Evolutionary conservation across 306 rosid genomes (phyloP), one percentile per base, ranked within the genome.

Genomic region (Malus sylvestris): DNA sequence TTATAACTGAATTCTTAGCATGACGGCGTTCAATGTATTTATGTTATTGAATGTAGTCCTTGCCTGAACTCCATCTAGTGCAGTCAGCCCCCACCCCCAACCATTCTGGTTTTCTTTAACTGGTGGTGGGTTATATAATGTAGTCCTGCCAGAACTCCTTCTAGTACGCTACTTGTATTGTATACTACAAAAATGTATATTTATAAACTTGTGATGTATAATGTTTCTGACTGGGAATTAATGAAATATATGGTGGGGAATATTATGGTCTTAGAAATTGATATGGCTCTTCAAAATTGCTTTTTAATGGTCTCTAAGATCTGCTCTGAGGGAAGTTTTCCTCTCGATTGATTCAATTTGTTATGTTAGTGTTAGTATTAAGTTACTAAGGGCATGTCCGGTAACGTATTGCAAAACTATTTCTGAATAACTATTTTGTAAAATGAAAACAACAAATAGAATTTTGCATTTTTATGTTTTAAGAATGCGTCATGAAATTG

Each of bases 131-230:
- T 0, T 38, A 38, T 38, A 38, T 7, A 67, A 73, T 62, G 57
- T 80, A 58, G 85, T 58, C 70, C 78, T 73, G 73, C 55, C 76
- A 69, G 33, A 59, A 77, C 79, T 49, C 87, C 84, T 78, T 80
- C 53, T 66, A 55, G 67, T 77, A 73, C 9, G 80, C 57, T 68
- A 46, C 32, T 13, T 32, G 20, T 9, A 67, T 58, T 71, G 45
- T 85, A 30, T 79, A 77, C 38, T 25, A 22, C 46, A 70, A 25
- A 70, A 11, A 35, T 90, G 96, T 88, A 88, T 90, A 85, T 86
- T 82, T 81, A 33, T 66, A 73, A 27, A 71, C 49, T 74, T 71
- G 75, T 52, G 59, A 44, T 84, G 64, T 75, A 75, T 75, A 55
- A 85, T 73, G 81, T 38, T 22, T 15, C 30, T 38, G 53, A 49